Evolutionary conservation across 805 yeast species (phyloP), one percentile per base, ranked within the genome.

Genomic region (Candida tibetensis): DNA sequence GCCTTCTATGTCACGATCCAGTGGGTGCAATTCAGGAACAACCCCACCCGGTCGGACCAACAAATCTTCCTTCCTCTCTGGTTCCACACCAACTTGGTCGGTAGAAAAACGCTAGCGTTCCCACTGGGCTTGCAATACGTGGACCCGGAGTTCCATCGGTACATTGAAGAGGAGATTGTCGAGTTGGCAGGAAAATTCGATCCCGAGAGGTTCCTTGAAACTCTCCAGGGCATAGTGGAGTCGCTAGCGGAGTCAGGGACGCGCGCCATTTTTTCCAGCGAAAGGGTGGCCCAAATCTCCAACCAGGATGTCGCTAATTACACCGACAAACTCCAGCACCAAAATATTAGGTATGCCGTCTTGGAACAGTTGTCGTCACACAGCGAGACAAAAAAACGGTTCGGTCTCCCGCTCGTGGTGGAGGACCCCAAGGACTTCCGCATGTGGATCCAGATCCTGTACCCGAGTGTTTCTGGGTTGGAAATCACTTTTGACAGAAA

Each of bases 391-490:
- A 45, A 62, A 38, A 47, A 58, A 42, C 41, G 52, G 3, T 53
- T 57, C 45, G 59, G 64, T 12, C 39, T 65, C 6, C 70, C 69
- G 4, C 43, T 65, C 8, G 36, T 41, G 10, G 39, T 59, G 8
- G 40, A 42, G 5, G 28, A 45, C 4, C 28, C 38, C 1, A 30
- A 34, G 1, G 29, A 15, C 5, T 48, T 61, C 29, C 39, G 49
- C 5, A 52, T 64, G 2, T 64, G 70, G 69, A 37, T 63, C 8
- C 63, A 64, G 39, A 47, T 55, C 13, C 50, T 47, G 17, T 42
- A 46, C 32, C 58, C 66, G 4, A 52, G 62, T 3, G 38, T 66
- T 1, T 60, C 64, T 5, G 71, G 71, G 0, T 32, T 59, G 12
- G 44, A 46, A 28, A 34, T 64, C 9, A 40, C 45, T 4, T 38